phyloP scores from a whole-genome alignment of 75 land plant species.

The Cunninghamia lanceolata region DNA sequence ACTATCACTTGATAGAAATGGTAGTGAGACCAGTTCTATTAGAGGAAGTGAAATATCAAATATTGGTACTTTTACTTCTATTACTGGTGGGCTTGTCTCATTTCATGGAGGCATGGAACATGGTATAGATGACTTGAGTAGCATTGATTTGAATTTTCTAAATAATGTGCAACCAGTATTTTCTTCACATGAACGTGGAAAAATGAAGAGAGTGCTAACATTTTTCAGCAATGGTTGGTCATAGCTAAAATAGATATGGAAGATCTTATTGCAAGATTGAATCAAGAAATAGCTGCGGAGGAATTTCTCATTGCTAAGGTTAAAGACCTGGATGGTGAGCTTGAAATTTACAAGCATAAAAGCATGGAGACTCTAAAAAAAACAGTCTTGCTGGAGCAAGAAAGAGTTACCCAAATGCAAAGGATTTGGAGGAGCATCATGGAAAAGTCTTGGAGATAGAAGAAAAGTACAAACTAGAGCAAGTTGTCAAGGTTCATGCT shows the following conservation, averaged over 20 bases:
- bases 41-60: slow-evolving; percentile 76
- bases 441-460: slow-evolving; percentile 45
- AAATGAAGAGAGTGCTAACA: slow-evolving; percentile 56
- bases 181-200: slow-evolving; percentile 68
- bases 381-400: slow-evolving; percentile 77
- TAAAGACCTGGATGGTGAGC: slow-evolving; percentile 84
- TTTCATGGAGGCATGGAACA: slow-evolving; percentile 28
- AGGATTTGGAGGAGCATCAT: slow-evolving; percentile 90
- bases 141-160: slow-evolving; percentile 30
- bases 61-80: slow-evolving; percentile 26
- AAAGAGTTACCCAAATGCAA: slow-evolving; percentile 76
- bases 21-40: slow-evolving; percentile 66
- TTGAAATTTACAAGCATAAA: slow-evolving; percentile 60
- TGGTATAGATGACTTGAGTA: slow-evolving; percentile 11
- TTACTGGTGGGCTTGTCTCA: slow-evolving; percentile 33
- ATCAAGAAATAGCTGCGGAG: slow-evolving; percentile 85
- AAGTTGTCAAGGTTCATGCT: slow-evolving; percentile 44
- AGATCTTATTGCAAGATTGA: slow-evolving; percentile 77
- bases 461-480: slow-evolving; percentile 30
- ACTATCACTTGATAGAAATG: slow-evolving; percentile 66
- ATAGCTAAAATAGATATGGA: slow-evolving; percentile 89
- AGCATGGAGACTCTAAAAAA: slow-evolving; percentile 75
- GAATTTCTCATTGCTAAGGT: slow-evolving; percentile 87
- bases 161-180: slow-evolving; percentile 49
- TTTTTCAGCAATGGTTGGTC: slow-evolving; percentile 57